These are phyloP conservation scores for Amanita brunnescens DNA, from an alignment of 768 basidiomycete species.

Conservation along the genomic window DNA sequence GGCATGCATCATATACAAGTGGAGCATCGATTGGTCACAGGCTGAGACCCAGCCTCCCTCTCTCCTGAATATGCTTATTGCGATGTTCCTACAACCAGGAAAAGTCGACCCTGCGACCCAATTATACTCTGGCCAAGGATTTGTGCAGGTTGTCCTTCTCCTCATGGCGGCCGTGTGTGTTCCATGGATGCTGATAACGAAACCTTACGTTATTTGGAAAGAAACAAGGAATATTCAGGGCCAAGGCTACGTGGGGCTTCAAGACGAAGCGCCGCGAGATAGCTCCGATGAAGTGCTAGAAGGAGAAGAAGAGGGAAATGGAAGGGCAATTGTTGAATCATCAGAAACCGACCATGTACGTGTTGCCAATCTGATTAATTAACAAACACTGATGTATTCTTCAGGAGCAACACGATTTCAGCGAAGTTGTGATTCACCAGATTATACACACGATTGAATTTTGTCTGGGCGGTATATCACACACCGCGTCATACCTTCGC, in stretches of 20 bases:
- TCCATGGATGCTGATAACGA: slow-evolving; percentile 88
- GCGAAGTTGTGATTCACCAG: slow-evolving; percentile 95
- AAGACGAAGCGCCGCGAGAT: slow-evolving; percentile 42
- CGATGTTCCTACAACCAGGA: slow-evolving; percentile 92
- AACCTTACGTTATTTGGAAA: slow-evolving; percentile 88
- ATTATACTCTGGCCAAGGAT: slow-evolving; percentile 82
- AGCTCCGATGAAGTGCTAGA: slow-evolving; percentile 57
- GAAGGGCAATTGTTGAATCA: slow-evolving; percentile 64
- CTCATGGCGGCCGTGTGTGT: slow-evolving; percentile 79
- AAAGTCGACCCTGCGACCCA: slow-evolving; percentile 56
- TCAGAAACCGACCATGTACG: slow-evolving; percentile 50
- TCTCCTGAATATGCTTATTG: slow-evolving; percentile 90
- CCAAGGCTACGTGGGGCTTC: slow-evolving; percentile 76
- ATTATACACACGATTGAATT: slow-evolving; percentile 99
- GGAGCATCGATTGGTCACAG: slow-evolving; percentile 86
- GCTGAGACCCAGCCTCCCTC: slow-evolving; percentile 70
- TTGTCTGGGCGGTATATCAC: slow-evolving; percentile 97
- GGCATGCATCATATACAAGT: slow-evolving; percentile 93
- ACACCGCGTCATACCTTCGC: slow-evolving; percentile 89
- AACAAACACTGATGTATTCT: background rate
- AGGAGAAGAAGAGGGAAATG: slow-evolving; percentile 77
- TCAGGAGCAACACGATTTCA: slow-evolving; percentile 82
- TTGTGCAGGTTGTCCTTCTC: slow-evolving; percentile 73
- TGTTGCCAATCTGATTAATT: slow-evolving; percentile 8
- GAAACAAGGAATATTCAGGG: slow-evolving; percentile 78